Evolutionary conservation across 2,329 filamentous ascomycete genomes (phyloP).

Genomic region (Alternaria ventricosa): DNA sequence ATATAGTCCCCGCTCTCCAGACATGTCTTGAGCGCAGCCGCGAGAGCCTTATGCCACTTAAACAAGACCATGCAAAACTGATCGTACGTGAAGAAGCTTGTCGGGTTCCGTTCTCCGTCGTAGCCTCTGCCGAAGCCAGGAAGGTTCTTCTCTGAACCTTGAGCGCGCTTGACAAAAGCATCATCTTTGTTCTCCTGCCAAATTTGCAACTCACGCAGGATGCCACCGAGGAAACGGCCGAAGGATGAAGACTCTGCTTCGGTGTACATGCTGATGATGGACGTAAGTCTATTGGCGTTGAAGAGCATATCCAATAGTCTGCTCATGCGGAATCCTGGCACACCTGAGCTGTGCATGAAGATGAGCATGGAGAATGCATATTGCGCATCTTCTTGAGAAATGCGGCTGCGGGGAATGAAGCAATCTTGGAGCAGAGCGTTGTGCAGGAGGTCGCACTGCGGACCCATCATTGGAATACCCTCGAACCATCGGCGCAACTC

Average conservation of each 20-base stretch:
- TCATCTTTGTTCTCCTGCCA: slow-evolving; percentile 82
- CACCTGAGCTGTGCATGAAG: slow-evolving; percentile 82
- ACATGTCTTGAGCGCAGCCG: slow-evolving; percentile 79
- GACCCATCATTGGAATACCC: slow-evolving; percentile 64
- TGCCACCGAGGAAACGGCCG: slow-evolving; percentile 85
- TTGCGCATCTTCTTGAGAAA: slow-evolving; percentile 86
- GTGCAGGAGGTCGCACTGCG: slow-evolving; percentile 67
- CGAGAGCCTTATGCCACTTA: slow-evolving; percentile 88
- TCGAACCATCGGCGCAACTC: slow-evolving; percentile 83
- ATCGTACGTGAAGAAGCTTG: slow-evolving; percentile 78
- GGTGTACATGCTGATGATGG: slow-evolving; percentile 87
- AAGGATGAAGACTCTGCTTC: slow-evolving; percentile 90
- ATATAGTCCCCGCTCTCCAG: slow-evolving; percentile 89
- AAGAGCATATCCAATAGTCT: slow-evolving; percentile 85
- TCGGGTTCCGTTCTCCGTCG: slow-evolving; percentile 72
- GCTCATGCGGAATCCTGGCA: slow-evolving; percentile 85
- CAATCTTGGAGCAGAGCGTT: slow-evolving; percentile 86
- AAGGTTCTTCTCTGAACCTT: slow-evolving; percentile 68
- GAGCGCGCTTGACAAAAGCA: slow-evolving; percentile 81
- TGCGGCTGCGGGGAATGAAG: slow-evolving; percentile 82
- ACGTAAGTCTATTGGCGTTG: slow-evolving; percentile 77
- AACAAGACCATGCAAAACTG: slow-evolving; percentile 85
- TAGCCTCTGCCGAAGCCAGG: slow-evolving; percentile 81
- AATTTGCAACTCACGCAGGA: slow-evolving; percentile 76
- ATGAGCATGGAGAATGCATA: slow-evolving; percentile 88